Percentiles rank a stretch among this genome's conserved stretches.
These are phyloP conservation scores for Bertia moriformis DNA, from an alignment of 2,329 filamentous ascomycete genomes.

Conservation along the genomic window DNA sequence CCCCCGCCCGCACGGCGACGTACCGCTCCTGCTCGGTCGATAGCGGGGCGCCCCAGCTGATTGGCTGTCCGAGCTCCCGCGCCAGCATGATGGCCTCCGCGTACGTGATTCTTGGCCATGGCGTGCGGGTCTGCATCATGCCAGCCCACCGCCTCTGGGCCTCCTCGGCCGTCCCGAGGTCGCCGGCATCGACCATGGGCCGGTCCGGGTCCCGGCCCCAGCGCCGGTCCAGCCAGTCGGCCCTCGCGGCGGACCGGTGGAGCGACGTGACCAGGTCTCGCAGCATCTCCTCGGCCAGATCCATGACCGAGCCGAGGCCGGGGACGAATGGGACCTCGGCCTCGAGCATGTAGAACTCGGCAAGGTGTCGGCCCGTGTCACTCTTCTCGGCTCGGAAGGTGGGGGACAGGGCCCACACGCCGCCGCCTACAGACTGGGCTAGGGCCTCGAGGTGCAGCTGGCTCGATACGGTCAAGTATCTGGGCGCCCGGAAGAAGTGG, in stretches of 20 bases:
- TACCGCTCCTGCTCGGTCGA: conserved; percentile 89
- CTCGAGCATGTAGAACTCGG: conserved; percentile 98
- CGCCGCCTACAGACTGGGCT: conserved; percentile 71
- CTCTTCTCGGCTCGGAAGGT: conserved; percentile 88
- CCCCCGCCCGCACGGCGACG: conserved; percentile 54
- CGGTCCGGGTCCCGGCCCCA: conserved; percentile 11
- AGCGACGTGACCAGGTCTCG: conserved; percentile 24
- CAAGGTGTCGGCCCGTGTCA: conserved; percentile 83
- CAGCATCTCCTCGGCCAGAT: conserved; percentile 37
- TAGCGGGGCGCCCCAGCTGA: conserved; percentile 59
- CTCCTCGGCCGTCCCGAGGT: conserved; percentile 27
- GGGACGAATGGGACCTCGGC: conserved; percentile 72
- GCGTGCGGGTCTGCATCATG: conserved; percentile 27
- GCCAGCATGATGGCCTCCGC: conserved; percentile 61
- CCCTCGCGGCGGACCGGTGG: conserved; percentile 24
- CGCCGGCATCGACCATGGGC: conserved; percentile 22
- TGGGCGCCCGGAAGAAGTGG: conserved; percentile 77
- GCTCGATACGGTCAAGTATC: conserved; percentile 88
- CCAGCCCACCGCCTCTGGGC: conserved; percentile 61
- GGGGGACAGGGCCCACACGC: conserved; percentile 86
- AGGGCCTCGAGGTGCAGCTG: conserved; percentile 90
- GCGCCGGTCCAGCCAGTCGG: conserved; percentile 22
- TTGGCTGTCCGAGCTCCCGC: conserved; percentile 51
- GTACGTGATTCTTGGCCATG: conserved; percentile 77
- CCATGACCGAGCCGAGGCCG: conserved; percentile 33